A percentile compares a stretch with the other conserved stretches of the same genome.
Conservation (phyloP, 371 early-diverging fungal genomes). For the Mortierella sp. region DNA sequence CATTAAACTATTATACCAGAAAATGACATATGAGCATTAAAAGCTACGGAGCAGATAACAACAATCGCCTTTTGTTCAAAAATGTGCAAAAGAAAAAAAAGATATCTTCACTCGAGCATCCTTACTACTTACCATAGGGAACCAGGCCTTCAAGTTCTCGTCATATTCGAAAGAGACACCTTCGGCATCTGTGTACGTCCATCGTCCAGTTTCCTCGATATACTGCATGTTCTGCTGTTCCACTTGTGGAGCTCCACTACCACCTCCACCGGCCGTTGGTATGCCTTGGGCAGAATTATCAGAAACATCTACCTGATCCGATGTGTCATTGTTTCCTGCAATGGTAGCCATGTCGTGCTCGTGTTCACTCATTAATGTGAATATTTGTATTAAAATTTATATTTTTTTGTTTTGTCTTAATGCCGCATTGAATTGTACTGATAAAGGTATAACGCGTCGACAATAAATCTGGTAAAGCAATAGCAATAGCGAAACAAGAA, state of each 20-base stretch:
- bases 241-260: constrained; percentile 26
- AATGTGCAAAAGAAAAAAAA: background rate
- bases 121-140: constrained; percentile 78
- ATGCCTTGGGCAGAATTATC: background rate
- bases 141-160: constrained; percentile 85
- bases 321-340: background rate
- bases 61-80: background rate
- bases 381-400: no score
- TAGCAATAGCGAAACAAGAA: background rate
- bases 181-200: constrained; percentile 81
- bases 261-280: background rate
- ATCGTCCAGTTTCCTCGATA: constrained; percentile 78
- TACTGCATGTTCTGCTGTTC: constrained; percentile 63
- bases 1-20: constrained; percentile 71
- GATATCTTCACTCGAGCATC: background rate
- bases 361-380: constrained; percentile 16
- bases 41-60: background rate
- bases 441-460: background rate
- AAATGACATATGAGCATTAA: background rate
- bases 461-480: background rate
- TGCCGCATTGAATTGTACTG: background rate
- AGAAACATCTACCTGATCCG: background rate
- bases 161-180: constrained; percentile 89
- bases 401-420: background rate
- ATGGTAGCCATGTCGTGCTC: background rate